phyloP scores from a whole-genome alignment of 2,329 filamentous ascomycete species.

The Capronia epimyces region DNA sequence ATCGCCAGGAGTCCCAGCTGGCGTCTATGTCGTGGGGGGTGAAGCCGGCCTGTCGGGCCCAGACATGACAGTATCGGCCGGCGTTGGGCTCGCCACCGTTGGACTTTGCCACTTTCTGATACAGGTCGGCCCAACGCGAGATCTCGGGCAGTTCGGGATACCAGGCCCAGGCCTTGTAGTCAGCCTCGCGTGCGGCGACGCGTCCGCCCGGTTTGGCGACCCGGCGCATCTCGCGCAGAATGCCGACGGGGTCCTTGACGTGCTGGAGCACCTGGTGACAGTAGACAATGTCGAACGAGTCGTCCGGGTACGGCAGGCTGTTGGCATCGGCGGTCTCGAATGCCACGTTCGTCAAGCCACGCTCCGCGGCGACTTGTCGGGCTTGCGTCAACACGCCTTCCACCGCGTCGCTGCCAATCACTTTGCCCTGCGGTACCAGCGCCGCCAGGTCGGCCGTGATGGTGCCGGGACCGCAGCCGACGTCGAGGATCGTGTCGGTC shows the following conservation, averaged over 20 bases:
- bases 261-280: conserved; percentile 56
- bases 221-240: conserved; percentile 51
- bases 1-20: conserved; percentile 25
- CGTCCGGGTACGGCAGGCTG: conserved; percentile 41
- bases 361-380: conserved; percentile 29
- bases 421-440: conserved; percentile 36
- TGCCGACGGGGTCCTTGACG: conserved; percentile 46
- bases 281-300: conserved; percentile 55
- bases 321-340: conserved; percentile 40
- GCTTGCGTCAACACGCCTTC: conserved; percentile 33
- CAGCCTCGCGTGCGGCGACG: conserved; percentile 43
- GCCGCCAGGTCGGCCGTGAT: conserved; percentile 41
- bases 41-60: conserved; percentile 31
- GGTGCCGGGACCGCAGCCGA: conserved; percentile 43
- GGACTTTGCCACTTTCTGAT: conserved; percentile 29
- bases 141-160: conserved; percentile 31
- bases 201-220: conserved; percentile 51
- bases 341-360: conserved; percentile 34
- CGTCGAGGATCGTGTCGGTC: conserved; percentile 38
- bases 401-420: conserved; percentile 36
- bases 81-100: conserved; percentile 34
- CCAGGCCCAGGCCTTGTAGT: conserved; percentile 31
- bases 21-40: conserved; percentile 21
- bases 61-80: conserved; percentile 28
- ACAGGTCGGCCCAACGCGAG: conserved; percentile 29